Evolutionary conservation across 2,329 filamentous ascomycete species (phyloP), one percentile per base, ranked within the genome.

Genomic region (Fusarium temperatum): DNA sequence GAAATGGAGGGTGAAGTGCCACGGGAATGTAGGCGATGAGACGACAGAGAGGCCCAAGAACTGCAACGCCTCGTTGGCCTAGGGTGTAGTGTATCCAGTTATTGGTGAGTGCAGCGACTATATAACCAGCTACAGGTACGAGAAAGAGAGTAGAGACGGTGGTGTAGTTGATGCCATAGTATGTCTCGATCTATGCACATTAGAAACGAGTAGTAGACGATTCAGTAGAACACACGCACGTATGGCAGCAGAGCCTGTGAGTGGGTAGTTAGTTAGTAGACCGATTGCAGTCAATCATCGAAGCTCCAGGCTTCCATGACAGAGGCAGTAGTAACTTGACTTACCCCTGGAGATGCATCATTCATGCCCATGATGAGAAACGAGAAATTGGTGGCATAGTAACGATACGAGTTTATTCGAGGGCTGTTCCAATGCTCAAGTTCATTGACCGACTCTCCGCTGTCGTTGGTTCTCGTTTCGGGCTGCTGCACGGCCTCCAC

Each of bases 41-140:
- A 75, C 93, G 92, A 72, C 87, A 89, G 17, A 86, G 66, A 0
- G 93, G 91, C 0, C 87, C 90, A 10, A 94, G 80, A 57, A 93
- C 78, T 17, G 93, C 92, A 15, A 95, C 88, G 15, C 93, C 93
- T 22, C 92, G 88, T 78, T 94, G 93, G 41, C 94, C 93, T 56
- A 90, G 84, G 42, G 83, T 84, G 75, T 91, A 84, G 80, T 93
- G 92, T 51, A 94, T 86, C 15, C 82, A 81, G 78, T 91, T 92
- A 80, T 93, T 94, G 56, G 88, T 78, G 3, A 93, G 81, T 3
- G 91, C 91, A 3, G 91, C 90, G 6, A 87, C 76, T 20, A 89
- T 85, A 81, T 93, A 94, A 53, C 91, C 92, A 7, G 88, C 83
- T 55, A 93, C 89, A 1, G 91, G 91, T 1, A 91, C 87, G 17